Evolutionary conservation across 257 asterid species (phyloP).

Genomic region (Nyctanthes arbortristis): DNA sequence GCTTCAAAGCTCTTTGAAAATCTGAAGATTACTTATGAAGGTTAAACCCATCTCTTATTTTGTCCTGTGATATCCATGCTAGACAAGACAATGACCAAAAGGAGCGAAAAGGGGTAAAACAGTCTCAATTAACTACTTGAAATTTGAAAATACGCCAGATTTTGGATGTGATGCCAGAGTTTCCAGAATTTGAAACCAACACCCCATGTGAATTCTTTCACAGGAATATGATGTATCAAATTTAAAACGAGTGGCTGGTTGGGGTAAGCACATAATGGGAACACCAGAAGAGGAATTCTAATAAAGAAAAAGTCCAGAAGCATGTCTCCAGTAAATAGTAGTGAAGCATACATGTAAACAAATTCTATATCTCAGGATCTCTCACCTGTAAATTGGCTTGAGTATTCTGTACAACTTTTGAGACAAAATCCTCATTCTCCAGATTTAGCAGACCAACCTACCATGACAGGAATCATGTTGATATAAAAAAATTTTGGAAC

Average conservation of each 20-base stretch:
- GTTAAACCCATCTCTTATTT: background rate
- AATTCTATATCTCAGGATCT: constrained; percentile 18
- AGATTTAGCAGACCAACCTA: constrained; percentile 90
- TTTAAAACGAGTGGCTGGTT: background rate
- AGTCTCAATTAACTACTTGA: background rate
- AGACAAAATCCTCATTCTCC: constrained; percentile 92
- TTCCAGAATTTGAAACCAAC: background rate
- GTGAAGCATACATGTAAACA: background rate
- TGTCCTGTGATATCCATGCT: background rate
- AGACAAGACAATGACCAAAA: background rate
- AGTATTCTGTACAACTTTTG: constrained; percentile 61
- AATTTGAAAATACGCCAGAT: background rate
- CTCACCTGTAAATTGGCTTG: constrained; percentile 80
- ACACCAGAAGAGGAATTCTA: background rate
- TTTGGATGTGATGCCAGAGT: background rate
- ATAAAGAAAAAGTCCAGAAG: background rate
- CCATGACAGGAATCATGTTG: constrained; percentile 24
- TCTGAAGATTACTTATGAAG: background rate
- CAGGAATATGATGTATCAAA: background rate
- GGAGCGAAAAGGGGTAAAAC: background rate
- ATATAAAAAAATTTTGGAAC: constrained; percentile 14
- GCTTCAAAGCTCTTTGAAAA: background rate
- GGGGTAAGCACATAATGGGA: background rate
- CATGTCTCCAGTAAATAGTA: background rate
- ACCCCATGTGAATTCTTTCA: background rate